A percentile compares a stretch with the other conserved stretches of the same genome.
Evolutionary conservation across 495 filamentous ascomycete species (phyloP).

Genomic region (Umbilicaria muhlenbergii): DNA sequence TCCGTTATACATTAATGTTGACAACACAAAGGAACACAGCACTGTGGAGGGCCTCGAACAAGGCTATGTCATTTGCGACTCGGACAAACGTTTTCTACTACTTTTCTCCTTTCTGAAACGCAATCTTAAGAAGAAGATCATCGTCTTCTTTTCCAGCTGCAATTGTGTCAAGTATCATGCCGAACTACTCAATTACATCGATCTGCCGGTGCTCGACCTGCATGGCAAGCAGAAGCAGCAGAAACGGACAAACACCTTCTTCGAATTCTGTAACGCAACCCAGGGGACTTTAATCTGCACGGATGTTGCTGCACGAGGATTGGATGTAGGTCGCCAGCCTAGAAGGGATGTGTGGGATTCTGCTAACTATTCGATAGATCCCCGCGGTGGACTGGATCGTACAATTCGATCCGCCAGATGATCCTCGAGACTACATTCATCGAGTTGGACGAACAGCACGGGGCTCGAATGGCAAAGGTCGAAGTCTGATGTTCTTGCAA

Average conservation of each 20-base stretch:
- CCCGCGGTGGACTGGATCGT: slow-evolving; percentile 91
- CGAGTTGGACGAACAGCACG: slow-evolving; percentile 90
- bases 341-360: slow-evolving; percentile 1
- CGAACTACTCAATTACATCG: slow-evolving; percentile 90
- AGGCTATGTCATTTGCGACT: slow-evolving; percentile 85
- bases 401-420: slow-evolving; percentile 84
- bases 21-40: slow-evolving; percentile 57
- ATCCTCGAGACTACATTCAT: slow-evolving; percentile 88
- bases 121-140: slow-evolving; percentile 85
- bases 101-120: slow-evolving; percentile 93
- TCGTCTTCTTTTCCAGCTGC: slow-evolving; percentile 92
- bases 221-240: slow-evolving; percentile 90
- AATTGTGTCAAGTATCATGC: slow-evolving; percentile 62
- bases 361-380: slow-evolving; percentile 33
- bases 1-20: slow-evolving; percentile 91
- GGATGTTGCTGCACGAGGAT: slow-evolving; percentile 83
- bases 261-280: slow-evolving; percentile 91
- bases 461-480: slow-evolving; percentile 69
- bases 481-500: slow-evolving; percentile 78
- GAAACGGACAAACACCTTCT: slow-evolving; percentile 93
- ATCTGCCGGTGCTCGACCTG: slow-evolving; percentile 73
- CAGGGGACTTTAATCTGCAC: slow-evolving; percentile 89
- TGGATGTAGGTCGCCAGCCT: slow-evolving; percentile 47
- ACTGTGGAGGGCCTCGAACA: slow-evolving; percentile 91
- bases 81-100: slow-evolving; percentile 83